Conservation (phyloP, 2,329 filamentous ascomycete genomes). For the Truncatella angustata region DNA sequence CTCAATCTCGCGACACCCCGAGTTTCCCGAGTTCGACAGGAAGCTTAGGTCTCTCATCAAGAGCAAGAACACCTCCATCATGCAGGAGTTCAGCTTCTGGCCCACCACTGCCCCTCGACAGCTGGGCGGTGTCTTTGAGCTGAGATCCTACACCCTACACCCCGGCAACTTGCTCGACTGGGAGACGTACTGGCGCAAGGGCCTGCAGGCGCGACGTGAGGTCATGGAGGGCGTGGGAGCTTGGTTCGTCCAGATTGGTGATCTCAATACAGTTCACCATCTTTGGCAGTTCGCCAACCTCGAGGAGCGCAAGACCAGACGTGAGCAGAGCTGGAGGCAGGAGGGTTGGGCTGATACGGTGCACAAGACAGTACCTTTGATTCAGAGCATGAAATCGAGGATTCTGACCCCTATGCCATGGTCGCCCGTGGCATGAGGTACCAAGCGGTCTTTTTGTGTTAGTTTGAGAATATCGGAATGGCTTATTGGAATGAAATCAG, state of each 20-base stretch:
- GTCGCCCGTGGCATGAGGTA: conserved; percentile 77
- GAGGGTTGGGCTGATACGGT: conserved; percentile 97
- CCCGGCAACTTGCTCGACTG: conserved; percentile 95
- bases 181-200: conserved; percentile 97
- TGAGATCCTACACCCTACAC: conserved; percentile 94
- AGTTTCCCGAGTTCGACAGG: conserved; percentile 78
- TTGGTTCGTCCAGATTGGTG: conserved; percentile 98
- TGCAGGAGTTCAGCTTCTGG: conserved; percentile 99
- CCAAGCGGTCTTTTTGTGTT: not conserved
- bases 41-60: conserved; percentile 84
- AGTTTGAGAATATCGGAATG: no score
- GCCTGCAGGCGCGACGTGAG: conserved; percentile 84
- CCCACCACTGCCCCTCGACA: conserved; percentile 87
- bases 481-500: not conserved
- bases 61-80: conserved; percentile 83
- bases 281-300: conserved; percentile 98
- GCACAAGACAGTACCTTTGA: conserved; percentile 96
- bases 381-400: conserved; percentile 93
- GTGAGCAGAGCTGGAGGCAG: conserved; percentile 93
- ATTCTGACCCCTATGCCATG: conserved; percentile 94
- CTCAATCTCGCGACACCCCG: conserved; percentile 77
- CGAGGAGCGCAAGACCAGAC: conserved; percentile 84
- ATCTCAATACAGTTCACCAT: conserved; percentile 96
- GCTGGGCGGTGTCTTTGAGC: conserved; percentile 90
- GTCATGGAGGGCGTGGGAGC: conserved; percentile 98